A percentile compares a stretch with the other conserved stretches of the same genome.
phyloP scores from a whole-genome alignment of 352 stramenopile genomes.

The Phytopythium sindhum region DNA sequence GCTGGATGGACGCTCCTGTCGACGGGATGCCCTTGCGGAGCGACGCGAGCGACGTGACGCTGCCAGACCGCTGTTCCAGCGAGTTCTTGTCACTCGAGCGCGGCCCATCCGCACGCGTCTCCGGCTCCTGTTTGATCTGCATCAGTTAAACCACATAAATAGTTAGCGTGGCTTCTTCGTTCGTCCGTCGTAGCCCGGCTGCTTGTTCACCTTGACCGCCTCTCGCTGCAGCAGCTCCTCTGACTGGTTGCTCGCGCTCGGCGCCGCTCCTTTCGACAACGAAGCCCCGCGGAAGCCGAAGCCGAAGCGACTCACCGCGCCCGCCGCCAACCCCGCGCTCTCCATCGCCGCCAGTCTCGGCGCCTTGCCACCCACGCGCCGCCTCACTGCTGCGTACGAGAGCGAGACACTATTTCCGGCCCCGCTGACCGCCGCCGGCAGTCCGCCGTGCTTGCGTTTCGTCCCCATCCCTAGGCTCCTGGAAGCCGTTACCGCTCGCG shows the following conservation, averaged over 20 bases:
- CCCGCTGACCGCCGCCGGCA: slow-evolving; percentile 1
- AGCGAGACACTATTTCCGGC: slow-evolving; percentile 6
- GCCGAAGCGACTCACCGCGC: slow-evolving; percentile 12
- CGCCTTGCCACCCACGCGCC: slow-evolving; percentile 17
- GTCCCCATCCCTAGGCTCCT: slow-evolving; percentile 17
- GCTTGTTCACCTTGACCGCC: slow-evolving; percentile 1
- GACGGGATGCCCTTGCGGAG: not conserved
- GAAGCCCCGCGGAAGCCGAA: slow-evolving; percentile 42
- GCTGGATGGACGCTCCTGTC: not conserved
- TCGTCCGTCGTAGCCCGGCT: not conserved
- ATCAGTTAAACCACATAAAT: not conserved
- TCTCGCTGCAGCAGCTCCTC: slow-evolving; percentile 10
- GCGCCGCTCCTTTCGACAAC: slow-evolving; percentile 14
- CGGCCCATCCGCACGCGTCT: not conserved
- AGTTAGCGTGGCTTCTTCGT: not conserved
- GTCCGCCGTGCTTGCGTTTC: slow-evolving; percentile 31
- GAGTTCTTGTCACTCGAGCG: not conserved
- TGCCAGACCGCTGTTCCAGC: not conserved
- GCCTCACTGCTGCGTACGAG: slow-evolving; percentile 15
- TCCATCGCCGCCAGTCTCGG: slow-evolving; percentile 9
- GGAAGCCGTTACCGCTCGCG: not conserved
- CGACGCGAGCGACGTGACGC: not conserved
- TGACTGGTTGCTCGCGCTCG: slow-evolving; percentile 2
- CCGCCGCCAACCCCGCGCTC: slow-evolving; percentile 10
- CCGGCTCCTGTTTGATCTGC: slow-evolving; percentile 2